Evolutionary conservation across 192 early-diverging fungal genomes (phyloP).

Genomic region (Linnemannia hyalina): DNA sequence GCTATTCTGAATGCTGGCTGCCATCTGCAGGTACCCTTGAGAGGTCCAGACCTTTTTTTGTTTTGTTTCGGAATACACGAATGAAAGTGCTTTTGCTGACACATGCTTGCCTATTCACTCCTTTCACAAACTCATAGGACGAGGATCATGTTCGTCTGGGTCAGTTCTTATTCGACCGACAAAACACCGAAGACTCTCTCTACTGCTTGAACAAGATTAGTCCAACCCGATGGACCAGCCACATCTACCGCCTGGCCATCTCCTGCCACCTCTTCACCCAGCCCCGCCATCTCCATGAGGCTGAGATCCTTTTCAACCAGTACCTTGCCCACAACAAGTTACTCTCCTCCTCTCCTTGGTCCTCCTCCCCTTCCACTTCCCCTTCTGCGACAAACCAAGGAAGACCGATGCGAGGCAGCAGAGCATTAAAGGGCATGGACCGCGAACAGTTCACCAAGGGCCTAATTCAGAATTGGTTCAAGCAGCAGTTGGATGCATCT

Average conservation of each 20-base stretch:
- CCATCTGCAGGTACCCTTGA: slow-evolving; percentile 12
- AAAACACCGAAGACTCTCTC: slow-evolving; percentile 11
- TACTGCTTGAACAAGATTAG: slow-evolving; percentile 18
- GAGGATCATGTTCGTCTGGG: slow-evolving; percentile 21
- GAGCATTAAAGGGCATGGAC: not conserved
- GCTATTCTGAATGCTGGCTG: slow-evolving; percentile 18
- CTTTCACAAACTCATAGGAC: not conserved
- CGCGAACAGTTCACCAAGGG: not conserved
- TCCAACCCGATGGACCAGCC: not conserved
- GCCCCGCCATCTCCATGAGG: slow-evolving; percentile 37
- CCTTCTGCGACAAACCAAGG: not conserved
- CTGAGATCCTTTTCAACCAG: slow-evolving; percentile 12
- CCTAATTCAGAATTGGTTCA: slow-evolving; percentile 25
- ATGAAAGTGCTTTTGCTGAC: not conserved
- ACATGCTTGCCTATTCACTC: not conserved
- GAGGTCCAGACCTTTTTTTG: not conserved
- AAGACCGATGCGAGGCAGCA: too few species aligned
- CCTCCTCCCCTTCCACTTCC: not conserved
- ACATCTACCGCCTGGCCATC: slow-evolving; percentile 20
- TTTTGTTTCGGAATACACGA: not conserved
- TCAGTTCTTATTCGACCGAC: slow-evolving; percentile 20
- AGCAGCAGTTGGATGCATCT: slow-evolving; percentile 20
- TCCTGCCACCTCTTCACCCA: slow-evolving; percentile 31
- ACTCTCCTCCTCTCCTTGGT: not conserved
- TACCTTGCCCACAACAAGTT: slow-evolving; percentile 12